These are phyloP conservation scores for Oidium heveae DNA, from an alignment of 2,329 filamentous ascomycete genomes.

Conservation along the genomic window DNA sequence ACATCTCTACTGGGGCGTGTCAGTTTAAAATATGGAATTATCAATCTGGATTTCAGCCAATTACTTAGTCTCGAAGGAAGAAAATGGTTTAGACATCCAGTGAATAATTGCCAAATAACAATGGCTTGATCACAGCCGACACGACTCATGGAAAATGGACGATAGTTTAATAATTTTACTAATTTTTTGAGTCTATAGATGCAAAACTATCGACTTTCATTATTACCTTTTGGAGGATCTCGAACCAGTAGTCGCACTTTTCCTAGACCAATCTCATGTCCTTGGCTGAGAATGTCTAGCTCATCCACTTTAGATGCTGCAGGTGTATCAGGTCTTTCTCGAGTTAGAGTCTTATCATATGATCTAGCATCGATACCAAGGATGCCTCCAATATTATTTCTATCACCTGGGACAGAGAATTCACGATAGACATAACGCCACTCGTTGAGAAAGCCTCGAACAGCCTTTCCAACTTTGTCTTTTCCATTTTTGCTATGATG, in stretches of 20 bases:
- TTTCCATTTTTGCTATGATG: slow-evolving; percentile 98
- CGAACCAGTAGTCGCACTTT: slow-evolving; percentile 39
- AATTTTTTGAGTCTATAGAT: neutral
- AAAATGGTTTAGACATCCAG: too few relatives aligned
- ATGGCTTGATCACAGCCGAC: too few relatives aligned
- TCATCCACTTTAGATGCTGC: slow-evolving; percentile 16
- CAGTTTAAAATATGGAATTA: too few relatives aligned
- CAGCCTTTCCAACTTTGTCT: slow-evolving; percentile 89
- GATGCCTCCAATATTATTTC: slow-evolving; percentile 56
- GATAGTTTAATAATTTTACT: neutral
- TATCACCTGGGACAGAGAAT: slow-evolving; percentile 87
- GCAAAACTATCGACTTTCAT: slow-evolving; percentile 9
- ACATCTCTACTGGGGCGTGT: too few relatives aligned
- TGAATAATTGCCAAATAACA: too few relatives aligned
- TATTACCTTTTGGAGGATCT: slow-evolving; percentile 16
- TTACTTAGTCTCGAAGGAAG: too few relatives aligned
- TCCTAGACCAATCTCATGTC: slow-evolving; percentile 41
- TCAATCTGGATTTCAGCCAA: too few relatives aligned
- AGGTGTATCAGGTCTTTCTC: slow-evolving; percentile 16
- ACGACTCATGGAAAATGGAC: too few relatives aligned
- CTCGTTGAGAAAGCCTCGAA: slow-evolving; percentile 75
- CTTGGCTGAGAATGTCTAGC: slow-evolving; percentile 33
- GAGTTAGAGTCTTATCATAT: slow-evolving; percentile 34
- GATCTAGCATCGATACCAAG: slow-evolving; percentile 41
- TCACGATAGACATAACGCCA: slow-evolving; percentile 92